Evolutionary conservation across 1,284 basidiomycete species (phyloP).

Genomic region (Peniophora sp.): DNA sequence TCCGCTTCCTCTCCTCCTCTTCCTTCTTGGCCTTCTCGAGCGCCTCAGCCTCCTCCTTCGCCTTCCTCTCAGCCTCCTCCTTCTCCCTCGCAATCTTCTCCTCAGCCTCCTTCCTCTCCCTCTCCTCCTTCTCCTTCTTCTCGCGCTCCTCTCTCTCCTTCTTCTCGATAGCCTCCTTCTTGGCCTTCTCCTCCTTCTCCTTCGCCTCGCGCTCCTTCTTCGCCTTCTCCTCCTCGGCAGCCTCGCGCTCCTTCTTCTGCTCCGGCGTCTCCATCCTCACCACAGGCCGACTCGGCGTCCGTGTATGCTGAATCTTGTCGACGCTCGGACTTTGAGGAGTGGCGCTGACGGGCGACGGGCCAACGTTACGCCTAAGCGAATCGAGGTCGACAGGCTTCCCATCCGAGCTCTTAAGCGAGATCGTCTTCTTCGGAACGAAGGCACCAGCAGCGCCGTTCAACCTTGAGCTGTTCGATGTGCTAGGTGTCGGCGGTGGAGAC

Average conservation of each 20-base stretch:
- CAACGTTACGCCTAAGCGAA: conserved; percentile 35
- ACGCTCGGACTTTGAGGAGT: too few relatives aligned
- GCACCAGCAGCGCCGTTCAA: conserved; percentile 55
- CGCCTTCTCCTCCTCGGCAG: conserved; percentile 35
- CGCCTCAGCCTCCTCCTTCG: conserved; percentile 16
- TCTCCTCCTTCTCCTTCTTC: conserved; percentile 31
- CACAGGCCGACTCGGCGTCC: too few relatives aligned
- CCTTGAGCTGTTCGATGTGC: conserved; percentile 34
- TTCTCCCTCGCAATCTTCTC: conserved; percentile 18
- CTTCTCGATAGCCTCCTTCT: conserved; percentile 26
- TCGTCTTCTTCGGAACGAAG: conserved; percentile 53
- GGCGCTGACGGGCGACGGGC: background rate
- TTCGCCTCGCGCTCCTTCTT: conserved; percentile 20
- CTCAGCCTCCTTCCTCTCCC: conserved; percentile 24
- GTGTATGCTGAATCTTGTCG: too few relatives aligned
- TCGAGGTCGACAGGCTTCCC: conserved; percentile 56
- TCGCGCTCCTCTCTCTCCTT: conserved; percentile 25
- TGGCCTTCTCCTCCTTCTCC: conserved; percentile 19
- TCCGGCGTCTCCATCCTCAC: conserved; percentile 15
- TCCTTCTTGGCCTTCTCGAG: conserved; percentile 23
- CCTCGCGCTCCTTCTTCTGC: conserved; percentile 26
- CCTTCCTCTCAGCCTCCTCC: conserved; percentile 17
- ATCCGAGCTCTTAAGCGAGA: conserved; percentile 41
- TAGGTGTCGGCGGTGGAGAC: conserved; percentile 65
- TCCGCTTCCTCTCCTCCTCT: conserved; percentile 27